Percentiles rank a stretch among this genome's conserved stretches.
phyloP scores from a whole-genome alignment of 2,329 filamentous ascomycete species.

The Fusarium heterosporum region DNA sequence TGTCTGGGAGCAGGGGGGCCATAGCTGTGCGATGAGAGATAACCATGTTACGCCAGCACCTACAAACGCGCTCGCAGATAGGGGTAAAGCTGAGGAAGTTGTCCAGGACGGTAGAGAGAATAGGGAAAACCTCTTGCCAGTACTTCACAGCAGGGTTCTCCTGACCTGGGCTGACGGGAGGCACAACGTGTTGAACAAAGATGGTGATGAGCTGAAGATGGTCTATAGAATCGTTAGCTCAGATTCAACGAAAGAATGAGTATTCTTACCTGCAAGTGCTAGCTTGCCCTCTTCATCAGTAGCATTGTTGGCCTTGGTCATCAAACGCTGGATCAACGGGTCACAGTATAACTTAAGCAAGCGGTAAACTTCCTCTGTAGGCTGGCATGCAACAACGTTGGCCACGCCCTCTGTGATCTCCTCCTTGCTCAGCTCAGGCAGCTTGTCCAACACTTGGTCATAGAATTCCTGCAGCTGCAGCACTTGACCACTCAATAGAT shows the following conservation, averaged over 20 bases:
- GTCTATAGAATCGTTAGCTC: slow-evolving; percentile 64
- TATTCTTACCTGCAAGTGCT: slow-evolving; percentile 78
- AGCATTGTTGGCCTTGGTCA: slow-evolving; percentile 87
- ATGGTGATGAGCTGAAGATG: slow-evolving; percentile 92
- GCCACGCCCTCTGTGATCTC: slow-evolving; percentile 97
- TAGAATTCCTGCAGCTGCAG: slow-evolving; percentile 92
- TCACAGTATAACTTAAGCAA: slow-evolving; percentile 94
- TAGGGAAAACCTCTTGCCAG: slow-evolving; percentile 92
- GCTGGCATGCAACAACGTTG: slow-evolving; percentile 88
- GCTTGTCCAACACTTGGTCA: slow-evolving; percentile 84
- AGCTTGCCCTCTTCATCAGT: slow-evolving; percentile 85
- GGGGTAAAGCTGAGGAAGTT: slow-evolving; percentile 88
- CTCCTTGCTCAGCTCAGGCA: slow-evolving; percentile 89
- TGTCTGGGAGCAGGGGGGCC: slow-evolving; percentile 81
- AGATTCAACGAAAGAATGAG: not conserved
- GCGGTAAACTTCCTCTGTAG: slow-evolving; percentile 80
- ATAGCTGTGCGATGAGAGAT: slow-evolving; percentile 94
- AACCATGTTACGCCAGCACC: slow-evolving; percentile 97
- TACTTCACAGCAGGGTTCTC: slow-evolving; percentile 95
- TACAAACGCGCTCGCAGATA: slow-evolving; percentile 92
- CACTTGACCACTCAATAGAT: slow-evolving; percentile 85
- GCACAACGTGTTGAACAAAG: slow-evolving; percentile 83
- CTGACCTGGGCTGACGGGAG: slow-evolving; percentile 76
- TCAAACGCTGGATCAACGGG: slow-evolving; percentile 85
- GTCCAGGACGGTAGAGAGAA: slow-evolving; percentile 86